Base-by-base conservation (phyloP, 768 basidiomycete genomes). In the Xerocomellus chrysenteron region DNA sequence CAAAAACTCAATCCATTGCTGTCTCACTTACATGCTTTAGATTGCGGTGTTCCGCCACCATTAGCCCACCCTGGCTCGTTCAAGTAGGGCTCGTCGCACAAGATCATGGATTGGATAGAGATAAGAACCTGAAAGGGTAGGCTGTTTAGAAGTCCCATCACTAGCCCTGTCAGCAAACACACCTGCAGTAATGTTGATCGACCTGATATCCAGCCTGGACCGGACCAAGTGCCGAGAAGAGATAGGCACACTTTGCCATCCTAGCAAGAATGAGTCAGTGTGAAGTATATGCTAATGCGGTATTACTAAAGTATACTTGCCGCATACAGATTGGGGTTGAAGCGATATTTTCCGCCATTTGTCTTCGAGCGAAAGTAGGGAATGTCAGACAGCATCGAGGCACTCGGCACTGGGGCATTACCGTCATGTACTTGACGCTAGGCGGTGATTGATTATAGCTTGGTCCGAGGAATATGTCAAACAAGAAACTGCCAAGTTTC, bases 171-270 rank as follows among this genome's bases (percentile, higher is more conserved):
- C 14, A 45, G 32, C 1, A 42, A 33, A 66, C 77, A 42, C 47
- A 84, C 91, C 77, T 96, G 94, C 5, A 96, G 79, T 47, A 98
- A 74, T 6, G 94, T 97, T 8, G 92, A 94, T 68, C 86, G 88
- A 24, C 95, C 94, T 3, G 92, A 67, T 43, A 94, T 80, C 95
- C 94, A 97, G 24, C 95, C 95, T 24, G 95, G 95, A 1, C 95
- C 94, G 17, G 76, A 70, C 95, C 95, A 97, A 13, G 95, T 97
- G 32, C 94, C 94, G 24, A 97, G 79, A 17, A 97, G 76, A 26
- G 91, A 93, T 36, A 96, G 74, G 71, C 95, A 97, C 16, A 98
- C 95, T 79, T 98, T 98, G 47, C 93, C 92, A 65, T 95, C 92
- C 87, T 91, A 45, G 19, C n/a, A 50, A 9, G 32, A n/a, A 39